Conservation (phyloP, 116 monocot species). For the Thalassia testudinum region DNA sequence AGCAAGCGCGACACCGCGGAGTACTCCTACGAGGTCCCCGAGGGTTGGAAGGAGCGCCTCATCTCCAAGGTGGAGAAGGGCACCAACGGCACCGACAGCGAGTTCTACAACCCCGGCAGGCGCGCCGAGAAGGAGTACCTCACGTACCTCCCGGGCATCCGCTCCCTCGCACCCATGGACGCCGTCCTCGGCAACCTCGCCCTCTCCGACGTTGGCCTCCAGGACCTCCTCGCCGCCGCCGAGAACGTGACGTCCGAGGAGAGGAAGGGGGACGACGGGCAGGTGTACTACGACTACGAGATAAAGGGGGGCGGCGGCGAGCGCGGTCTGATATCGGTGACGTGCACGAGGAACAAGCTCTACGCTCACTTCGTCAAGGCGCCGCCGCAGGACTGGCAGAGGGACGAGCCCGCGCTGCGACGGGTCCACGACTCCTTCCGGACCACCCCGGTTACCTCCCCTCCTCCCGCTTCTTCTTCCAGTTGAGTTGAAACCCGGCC, state of each 20-base stretch:
- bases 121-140: conserved; percentile 71
- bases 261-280: conserved; percentile 40
- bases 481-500: no score
- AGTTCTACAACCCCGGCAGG: conserved; percentile 95
- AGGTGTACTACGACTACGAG: conserved; percentile 87
- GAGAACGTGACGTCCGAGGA: conserved; percentile 41
- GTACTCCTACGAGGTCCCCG: conserved; percentile 81
- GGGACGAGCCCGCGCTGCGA: conserved; percentile 52
- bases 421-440: conserved; percentile 67
- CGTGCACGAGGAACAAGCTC: conserved; percentile 79
- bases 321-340: conserved; percentile 78
- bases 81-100: conserved; percentile 92
- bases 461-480: no score
- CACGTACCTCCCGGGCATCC: conserved; percentile 73
- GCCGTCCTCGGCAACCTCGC: conserved; percentile 71
- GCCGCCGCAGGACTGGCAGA: conserved; percentile 60
- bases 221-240: conserved; percentile 67
- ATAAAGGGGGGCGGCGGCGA: conserved; percentile 41
- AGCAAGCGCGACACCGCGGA: conserved; percentile 76
- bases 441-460: conserved; percentile 20
- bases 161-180: conserved; percentile 53
- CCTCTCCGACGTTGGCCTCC: conserved; percentile 78
- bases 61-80: conserved; percentile 98
- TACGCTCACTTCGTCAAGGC: conserved; percentile 86
- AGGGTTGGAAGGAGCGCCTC: conserved; percentile 77